These are phyloP conservation scores for Aspergillus spinulosporus DNA, from an alignment of 2,329 filamentous ascomycete genomes.

Conservation along the genomic window DNA sequence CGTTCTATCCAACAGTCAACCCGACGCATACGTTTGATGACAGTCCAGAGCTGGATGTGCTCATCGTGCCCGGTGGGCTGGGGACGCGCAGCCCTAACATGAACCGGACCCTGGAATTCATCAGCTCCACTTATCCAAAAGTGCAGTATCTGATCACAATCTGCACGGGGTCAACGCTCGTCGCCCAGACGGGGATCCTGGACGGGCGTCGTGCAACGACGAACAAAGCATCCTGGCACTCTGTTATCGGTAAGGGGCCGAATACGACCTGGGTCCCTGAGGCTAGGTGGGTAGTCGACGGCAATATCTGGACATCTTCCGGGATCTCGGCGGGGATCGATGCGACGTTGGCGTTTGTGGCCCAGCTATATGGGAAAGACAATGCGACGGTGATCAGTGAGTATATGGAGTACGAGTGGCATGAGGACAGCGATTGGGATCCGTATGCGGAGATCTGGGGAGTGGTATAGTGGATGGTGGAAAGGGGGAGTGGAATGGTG, in stretches of 20 bases:
- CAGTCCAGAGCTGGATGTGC: slow-evolving; percentile 2
- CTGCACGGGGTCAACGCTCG: slow-evolving; percentile 7
- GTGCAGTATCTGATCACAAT: slow-evolving; percentile 5
- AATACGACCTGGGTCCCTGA: slow-evolving; percentile 60
- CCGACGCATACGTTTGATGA: slow-evolving; percentile 5
- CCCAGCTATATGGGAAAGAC: slow-evolving; percentile 54
- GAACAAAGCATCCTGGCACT: slow-evolving; percentile 62
- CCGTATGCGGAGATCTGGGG: slow-evolving; percentile 52
- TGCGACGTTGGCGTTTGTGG: slow-evolving; percentile 59
- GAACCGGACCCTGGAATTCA: background rate
- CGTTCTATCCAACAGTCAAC: slow-evolving; percentile 5
- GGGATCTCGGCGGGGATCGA: slow-evolving; percentile 66
- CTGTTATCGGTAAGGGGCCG: slow-evolving; percentile 49
- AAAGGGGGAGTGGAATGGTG: too few relatives aligned
- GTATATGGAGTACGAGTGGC: slow-evolving; percentile 60
- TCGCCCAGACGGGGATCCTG: slow-evolving; percentile 33
- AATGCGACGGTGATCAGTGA: slow-evolving; percentile 52
- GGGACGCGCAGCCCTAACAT: background rate
- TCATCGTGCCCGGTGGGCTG: slow-evolving; percentile 7
- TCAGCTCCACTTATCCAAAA: background rate
- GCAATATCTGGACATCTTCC: slow-evolving; percentile 66
- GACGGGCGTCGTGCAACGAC: slow-evolving; percentile 64
- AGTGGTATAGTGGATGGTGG: too few relatives aligned
- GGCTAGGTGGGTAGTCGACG: slow-evolving; percentile 66
- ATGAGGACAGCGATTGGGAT: slow-evolving; percentile 53